These are phyloP conservation scores for Codiaeum variegatum DNA, from an alignment of 441 rosid genomes.

Conservation along the genomic window DNA sequence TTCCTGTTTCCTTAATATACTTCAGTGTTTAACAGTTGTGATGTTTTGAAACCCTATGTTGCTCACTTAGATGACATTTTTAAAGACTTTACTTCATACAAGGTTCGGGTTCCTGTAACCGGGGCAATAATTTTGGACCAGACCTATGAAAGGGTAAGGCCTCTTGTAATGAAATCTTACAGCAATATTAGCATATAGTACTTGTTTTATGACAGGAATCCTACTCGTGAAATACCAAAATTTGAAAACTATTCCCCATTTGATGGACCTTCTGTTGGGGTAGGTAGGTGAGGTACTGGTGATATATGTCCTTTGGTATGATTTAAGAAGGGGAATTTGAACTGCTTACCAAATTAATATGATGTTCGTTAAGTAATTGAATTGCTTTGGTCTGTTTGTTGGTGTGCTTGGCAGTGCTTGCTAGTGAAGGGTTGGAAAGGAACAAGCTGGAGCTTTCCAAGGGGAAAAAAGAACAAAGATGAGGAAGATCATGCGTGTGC, in stretches of 20 bases:
- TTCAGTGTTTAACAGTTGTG: slow-evolving; percentile 87
- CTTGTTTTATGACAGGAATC: not conserved
- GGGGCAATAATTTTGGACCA: slow-evolving; percentile 96
- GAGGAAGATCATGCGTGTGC: slow-evolving; percentile 99
- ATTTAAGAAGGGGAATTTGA: slow-evolving; percentile 5
- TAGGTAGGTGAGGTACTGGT: not conserved
- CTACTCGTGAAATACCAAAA: not conserved
- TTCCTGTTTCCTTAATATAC: slow-evolving; percentile 40
- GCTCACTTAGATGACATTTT: slow-evolving; percentile 88
- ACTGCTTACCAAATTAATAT: slow-evolving; percentile 1
- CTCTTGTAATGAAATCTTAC: slow-evolving; percentile 6
- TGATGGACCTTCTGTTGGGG: not conserved
- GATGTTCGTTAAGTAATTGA: not conserved
- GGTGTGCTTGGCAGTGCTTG: slow-evolving; percentile 57
- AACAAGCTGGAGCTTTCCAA: slow-evolving; percentile 98
- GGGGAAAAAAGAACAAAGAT: slow-evolving; percentile 96
- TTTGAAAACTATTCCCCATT: not conserved
- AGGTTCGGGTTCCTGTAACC: slow-evolving; percentile 94
- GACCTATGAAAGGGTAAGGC: slow-evolving; percentile 81
- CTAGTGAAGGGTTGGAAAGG: slow-evolving; percentile 99
- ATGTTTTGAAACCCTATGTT: slow-evolving; percentile 83
- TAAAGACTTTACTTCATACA: slow-evolving; percentile 94
- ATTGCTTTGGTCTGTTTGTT: not conserved
- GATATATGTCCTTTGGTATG: not conserved
- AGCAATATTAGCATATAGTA: not conserved